These are phyloP conservation scores for Neurospora sp. DNA, from an alignment of 495 filamentous ascomycete genomes.

Conservation along the genomic window DNA sequence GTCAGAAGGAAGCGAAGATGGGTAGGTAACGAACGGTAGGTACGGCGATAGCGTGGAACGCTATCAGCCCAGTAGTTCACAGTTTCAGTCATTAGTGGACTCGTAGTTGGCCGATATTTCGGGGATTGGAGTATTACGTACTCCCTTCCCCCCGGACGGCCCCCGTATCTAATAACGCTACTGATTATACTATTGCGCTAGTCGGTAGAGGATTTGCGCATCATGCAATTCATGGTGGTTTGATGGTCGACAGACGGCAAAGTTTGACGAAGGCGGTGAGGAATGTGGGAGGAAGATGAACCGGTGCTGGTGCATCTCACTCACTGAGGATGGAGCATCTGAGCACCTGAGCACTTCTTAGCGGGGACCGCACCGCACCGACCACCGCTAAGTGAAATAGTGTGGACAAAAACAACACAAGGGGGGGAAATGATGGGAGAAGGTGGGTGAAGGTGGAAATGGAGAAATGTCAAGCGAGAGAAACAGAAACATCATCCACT, in stretches of 20 bases:
- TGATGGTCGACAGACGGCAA: background rate
- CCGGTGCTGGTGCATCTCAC: background rate
- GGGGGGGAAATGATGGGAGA: background rate
- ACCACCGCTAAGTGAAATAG: background rate
- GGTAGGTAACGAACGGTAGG: background rate
- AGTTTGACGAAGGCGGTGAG: background rate
- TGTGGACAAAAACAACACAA: background rate
- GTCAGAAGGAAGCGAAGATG: background rate
- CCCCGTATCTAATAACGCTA: background rate
- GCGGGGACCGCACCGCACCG: background rate
- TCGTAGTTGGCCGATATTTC: background rate
- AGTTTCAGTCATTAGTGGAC: background rate
- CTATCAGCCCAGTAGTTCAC: background rate
- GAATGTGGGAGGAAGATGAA: background rate
- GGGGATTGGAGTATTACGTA: background rate
- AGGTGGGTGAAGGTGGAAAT: background rate
- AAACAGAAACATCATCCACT: background rate
- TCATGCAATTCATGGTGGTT: background rate
- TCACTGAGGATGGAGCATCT: background rate
- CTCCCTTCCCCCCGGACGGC: background rate
- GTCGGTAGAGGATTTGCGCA: background rate
- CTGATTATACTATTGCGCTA: background rate
- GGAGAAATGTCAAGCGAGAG: background rate
- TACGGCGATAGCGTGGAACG: background rate
- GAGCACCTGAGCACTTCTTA: background rate